Conservation (phyloP, 2,329 filamentous ascomycete genomes). For the Colletotrichum shisoi region DNA sequence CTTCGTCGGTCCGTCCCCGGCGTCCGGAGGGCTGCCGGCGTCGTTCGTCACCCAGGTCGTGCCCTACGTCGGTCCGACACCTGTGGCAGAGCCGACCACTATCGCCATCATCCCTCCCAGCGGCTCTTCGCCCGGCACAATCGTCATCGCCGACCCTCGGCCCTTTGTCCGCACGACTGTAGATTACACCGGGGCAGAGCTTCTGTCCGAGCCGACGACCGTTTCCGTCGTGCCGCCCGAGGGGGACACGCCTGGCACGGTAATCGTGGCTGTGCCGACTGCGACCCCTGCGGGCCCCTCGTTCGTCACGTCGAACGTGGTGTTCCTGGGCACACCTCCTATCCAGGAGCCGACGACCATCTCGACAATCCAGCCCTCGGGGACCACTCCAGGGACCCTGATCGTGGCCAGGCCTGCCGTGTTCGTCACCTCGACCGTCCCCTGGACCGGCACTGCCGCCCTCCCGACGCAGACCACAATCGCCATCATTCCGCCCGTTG, state of each 20-base stretch:
- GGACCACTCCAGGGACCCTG: conserved; percentile 29
- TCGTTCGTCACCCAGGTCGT: background rate
- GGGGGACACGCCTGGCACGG: conserved; percentile 18
- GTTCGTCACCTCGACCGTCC: conserved; percentile 33
- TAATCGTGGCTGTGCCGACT: conserved; percentile 21
- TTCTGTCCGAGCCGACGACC: background rate
- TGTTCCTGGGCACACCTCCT: conserved; percentile 7
- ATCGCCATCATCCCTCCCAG: conserved; percentile 1
- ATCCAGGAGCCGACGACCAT: conserved; percentile 11
- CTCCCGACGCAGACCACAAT: conserved; percentile 12
- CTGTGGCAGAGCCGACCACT: background rate
- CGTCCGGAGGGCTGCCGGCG: background rate
- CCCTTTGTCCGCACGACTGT: conserved; percentile 8
- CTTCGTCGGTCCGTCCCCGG: conserved; percentile 18
- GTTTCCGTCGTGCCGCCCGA: conserved; percentile 17
- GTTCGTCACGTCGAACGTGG: conserved; percentile 20
- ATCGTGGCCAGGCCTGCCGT: conserved; percentile 26
- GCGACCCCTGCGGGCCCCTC: background rate
- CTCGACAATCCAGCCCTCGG: conserved; percentile 15
- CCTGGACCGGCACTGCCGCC: conserved; percentile 7
- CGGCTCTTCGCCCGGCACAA: background rate
- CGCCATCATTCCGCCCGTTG: conserved; percentile 16
- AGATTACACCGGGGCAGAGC: background rate
- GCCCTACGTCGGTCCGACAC: background rate
- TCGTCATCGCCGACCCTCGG: conserved; percentile 9